phyloP scores from a whole-genome alignment of 768 basidiomycete species.

The Pleurotus giganteus region DNA sequence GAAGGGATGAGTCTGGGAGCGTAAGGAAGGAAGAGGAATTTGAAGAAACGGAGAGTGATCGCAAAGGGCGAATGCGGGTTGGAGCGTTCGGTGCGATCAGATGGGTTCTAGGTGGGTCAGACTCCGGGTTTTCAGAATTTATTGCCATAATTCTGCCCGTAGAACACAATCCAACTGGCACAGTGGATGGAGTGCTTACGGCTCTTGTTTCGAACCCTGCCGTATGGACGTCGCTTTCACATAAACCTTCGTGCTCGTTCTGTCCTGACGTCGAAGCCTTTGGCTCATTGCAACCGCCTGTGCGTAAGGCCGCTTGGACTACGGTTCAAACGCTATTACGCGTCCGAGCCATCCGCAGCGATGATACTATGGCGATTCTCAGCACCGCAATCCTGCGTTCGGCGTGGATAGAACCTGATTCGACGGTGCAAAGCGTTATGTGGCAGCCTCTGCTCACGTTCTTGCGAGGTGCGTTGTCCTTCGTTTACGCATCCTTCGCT shows the following conservation, averaged over 20 bases:
- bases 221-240: conserved; percentile 57
- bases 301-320: conserved; percentile 71
- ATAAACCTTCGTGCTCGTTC: conserved; percentile 38
- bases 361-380: conserved; percentile 40
- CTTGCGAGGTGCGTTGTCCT: conserved; percentile 56
- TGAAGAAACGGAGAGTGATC: conserved; percentile 70
- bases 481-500: neutral
- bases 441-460: conserved; percentile 71
- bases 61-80: conserved; percentile 66
- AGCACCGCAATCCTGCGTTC: conserved; percentile 64
- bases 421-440: conserved; percentile 63
- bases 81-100: conserved; percentile 63
- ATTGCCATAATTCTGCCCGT: neutral
- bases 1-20: conserved; percentile 27
- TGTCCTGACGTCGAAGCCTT: conserved; percentile 46
- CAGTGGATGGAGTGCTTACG: conserved; percentile 26
- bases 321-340: conserved; percentile 46
- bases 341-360: conserved; percentile 5
- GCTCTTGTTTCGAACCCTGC: conserved; percentile 43
- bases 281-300: conserved; percentile 66
- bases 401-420: conserved; percentile 67
- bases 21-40: conserved; percentile 53
- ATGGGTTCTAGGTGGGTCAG: conserved; percentile 58
- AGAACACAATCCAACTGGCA: conserved; percentile 14
- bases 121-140: neutral